Base-by-base conservation (phyloP, 139 green algal species). In the Chlorella sp. region DNA sequence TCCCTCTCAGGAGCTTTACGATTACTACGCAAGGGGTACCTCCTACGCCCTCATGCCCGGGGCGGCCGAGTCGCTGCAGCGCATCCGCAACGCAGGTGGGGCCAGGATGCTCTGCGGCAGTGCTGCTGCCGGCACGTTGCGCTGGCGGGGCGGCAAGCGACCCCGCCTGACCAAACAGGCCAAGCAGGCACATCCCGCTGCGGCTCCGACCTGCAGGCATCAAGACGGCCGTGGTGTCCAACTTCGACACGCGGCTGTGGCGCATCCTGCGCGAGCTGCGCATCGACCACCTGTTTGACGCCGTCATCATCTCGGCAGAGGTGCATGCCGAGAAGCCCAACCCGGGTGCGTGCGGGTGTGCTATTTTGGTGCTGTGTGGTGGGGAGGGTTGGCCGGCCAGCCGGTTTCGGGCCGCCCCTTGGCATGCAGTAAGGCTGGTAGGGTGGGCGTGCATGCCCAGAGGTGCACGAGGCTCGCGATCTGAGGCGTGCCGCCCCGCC, bases 211-310 rank as follows among this genome's bases (percentile, higher is more conserved):
- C 40, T 41, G 32, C 74, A 77, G 84, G 93, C 20, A 74, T 96
- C 16, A 91, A 92, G 77, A 82, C 93, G 34, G 92, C 90, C 1
- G 89, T 98, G 20, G 94, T 98, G 46, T 93, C 81, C 69, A 98
- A 98, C 86, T 98, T 98, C 88, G 96, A 98, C 90, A 97, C 94
- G 32, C 92, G 96, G 20, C 88, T 98, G 83, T 87, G 91, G 26
- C 91, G 89, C n/a, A 88, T 98, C n/a, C 83, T 98, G 78, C 4
- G 85, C 0, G 87, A 85, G 3, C 77, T 98, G 83, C 77, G 81
- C 2, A 44, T 97, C 8, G 81, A 82, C 7, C 19, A 86, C 3
- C 79, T 98, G 41, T 98, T 98, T 86, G 95, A 98, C 75, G 88
- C 82, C 13, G 82, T 98, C 14, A 80, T 98, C 26, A 89, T 98